These are phyloP conservation scores for Acacia pycnantha DNA, from an alignment of 331 rosid species.

Conservation along the genomic window DNA sequence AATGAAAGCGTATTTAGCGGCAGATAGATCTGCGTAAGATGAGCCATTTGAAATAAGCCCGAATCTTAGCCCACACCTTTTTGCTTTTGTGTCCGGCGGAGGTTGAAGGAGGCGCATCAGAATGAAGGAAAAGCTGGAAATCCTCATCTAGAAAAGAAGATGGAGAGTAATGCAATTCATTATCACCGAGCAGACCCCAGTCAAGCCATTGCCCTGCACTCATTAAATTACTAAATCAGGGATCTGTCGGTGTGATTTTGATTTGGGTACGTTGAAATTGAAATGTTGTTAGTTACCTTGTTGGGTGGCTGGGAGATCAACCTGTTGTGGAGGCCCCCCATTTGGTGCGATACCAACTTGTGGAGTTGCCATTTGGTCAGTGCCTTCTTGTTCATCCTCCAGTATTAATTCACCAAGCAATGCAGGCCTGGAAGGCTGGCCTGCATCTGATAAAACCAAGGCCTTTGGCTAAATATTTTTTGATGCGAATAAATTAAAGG, in stretches of 20 bases:
- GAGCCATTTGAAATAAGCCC: constrained; percentile 34
- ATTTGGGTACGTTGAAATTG: background rate
- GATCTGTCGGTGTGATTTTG: background rate
- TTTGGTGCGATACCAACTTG: background rate
- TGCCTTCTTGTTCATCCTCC: constrained; percentile 12
- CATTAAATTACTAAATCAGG: background rate
- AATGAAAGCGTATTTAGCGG: background rate
- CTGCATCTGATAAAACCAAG: background rate
- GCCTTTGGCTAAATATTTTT: background rate
- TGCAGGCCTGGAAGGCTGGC: constrained; percentile 14
- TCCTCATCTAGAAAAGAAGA: background rate
- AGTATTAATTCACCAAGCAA: constrained; percentile 7
- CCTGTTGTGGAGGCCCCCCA: background rate
- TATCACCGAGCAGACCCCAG: too few species aligned
- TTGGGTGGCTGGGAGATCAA: background rate
- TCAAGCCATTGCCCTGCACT: background rate
- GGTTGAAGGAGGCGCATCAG: background rate
- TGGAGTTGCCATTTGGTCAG: background rate
- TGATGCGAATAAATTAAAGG: background rate
- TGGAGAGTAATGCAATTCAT: background rate
- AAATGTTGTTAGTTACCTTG: constrained; percentile 23
- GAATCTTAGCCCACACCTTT: constrained; percentile 40
- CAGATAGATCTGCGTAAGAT: background rate
- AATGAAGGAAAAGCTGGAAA: background rate
- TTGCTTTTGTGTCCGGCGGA: constrained; percentile 23